These are phyloP conservation scores for Eurotiales sp. DNA, from an alignment of 2,329 filamentous ascomycete species.

Conservation along the genomic window DNA sequence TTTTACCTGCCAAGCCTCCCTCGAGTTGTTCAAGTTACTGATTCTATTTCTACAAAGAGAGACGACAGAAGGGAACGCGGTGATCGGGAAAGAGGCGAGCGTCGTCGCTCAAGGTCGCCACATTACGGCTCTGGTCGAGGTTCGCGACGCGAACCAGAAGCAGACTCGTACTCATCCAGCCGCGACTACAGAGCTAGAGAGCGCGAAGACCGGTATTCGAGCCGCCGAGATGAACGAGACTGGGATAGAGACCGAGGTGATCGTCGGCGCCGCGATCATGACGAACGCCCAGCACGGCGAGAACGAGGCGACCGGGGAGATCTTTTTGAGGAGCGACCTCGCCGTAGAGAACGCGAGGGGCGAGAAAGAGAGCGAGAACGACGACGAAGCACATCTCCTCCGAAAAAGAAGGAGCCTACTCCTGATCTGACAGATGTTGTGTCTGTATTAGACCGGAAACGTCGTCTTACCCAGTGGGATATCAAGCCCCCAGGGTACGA, in stretches of 20 bases:
- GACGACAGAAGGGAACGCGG: slow-evolving; percentile 42
- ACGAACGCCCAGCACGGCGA: slow-evolving; percentile 61
- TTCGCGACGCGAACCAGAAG: slow-evolving; percentile 64
- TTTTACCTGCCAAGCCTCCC: background rate
- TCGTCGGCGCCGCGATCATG: slow-evolving; percentile 56
- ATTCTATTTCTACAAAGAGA: slow-evolving; percentile 32
- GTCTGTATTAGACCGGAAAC: slow-evolving; percentile 79
- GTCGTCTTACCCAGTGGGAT: slow-evolving; percentile 97
- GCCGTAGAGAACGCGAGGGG: slow-evolving; percentile 45
- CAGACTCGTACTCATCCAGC: slow-evolving; percentile 88
- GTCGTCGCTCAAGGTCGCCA: slow-evolving; percentile 83
- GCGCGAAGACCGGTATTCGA: slow-evolving; percentile 85
- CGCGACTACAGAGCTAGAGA: slow-evolving; percentile 89
- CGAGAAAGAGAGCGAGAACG: slow-evolving; percentile 44
- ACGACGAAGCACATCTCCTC: slow-evolving; percentile 73
- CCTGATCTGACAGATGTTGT: slow-evolving; percentile 86
- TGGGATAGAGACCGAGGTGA: slow-evolving; percentile 69
- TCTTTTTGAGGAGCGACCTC: slow-evolving; percentile 28
- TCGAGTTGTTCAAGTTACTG: slow-evolving; percentile 23
- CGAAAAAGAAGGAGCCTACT: slow-evolving; percentile 91
- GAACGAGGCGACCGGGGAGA: slow-evolving; percentile 53
- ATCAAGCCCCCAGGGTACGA: slow-evolving; percentile 98
- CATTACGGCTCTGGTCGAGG: slow-evolving; percentile 61
- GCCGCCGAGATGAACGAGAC: slow-evolving; percentile 68
- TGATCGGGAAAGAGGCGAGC: slow-evolving; percentile 51